phyloP scores from a whole-genome alignment of 2,329 filamentous ascomycete species.

The Alternaria arborescens region DNA sequence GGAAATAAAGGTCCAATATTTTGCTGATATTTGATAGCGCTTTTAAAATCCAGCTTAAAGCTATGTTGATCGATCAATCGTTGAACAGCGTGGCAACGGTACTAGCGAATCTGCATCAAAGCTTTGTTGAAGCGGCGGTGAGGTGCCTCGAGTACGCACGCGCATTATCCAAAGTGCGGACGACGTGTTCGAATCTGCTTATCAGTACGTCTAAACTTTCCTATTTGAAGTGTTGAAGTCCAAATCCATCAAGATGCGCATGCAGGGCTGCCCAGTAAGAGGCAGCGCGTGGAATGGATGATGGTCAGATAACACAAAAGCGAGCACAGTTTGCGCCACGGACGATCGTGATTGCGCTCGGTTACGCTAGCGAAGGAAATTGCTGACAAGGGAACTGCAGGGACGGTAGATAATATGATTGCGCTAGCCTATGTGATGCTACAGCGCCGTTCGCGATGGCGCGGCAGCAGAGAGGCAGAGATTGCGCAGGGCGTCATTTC shows the following conservation, averaged over 20 bases:
- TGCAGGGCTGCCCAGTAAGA: constrained; percentile 22
- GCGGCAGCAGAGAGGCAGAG: constrained; percentile 42
- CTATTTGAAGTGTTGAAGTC: constrained; percentile 6
- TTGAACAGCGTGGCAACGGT: constrained; percentile 78
- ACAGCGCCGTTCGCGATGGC: constrained; percentile 61
- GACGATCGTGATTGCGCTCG: constrained; percentile 22
- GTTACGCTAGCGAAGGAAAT: constrained; percentile 19
- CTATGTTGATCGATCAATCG: constrained; percentile 81
- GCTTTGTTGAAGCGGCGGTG: constrained; percentile 78
- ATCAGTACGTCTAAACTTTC: constrained; percentile 57
- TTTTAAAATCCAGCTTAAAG: constrained; percentile 85
- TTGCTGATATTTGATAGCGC: constrained; percentile 51
- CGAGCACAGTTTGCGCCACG: constrained; percentile 21
- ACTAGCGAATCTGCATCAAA: constrained; percentile 76
- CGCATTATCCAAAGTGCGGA: constrained; percentile 65
- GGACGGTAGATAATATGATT: constrained; percentile 71
- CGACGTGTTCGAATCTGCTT: constrained; percentile 68
- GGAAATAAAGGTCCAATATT: constrained; percentile 12
- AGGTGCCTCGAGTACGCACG: constrained; percentile 71
- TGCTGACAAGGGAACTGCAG: constrained; percentile 51
- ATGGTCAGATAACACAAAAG: constrained; percentile 24
- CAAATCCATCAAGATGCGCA: constrained; percentile 19
- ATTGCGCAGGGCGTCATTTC: constrained; percentile 60
- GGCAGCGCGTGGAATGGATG: constrained; percentile 13
- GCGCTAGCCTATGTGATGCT: constrained; percentile 71